phyloP scores from a whole-genome alignment of 1,284 basidiomycete genomes.

The Trametes pubescens region DNA sequence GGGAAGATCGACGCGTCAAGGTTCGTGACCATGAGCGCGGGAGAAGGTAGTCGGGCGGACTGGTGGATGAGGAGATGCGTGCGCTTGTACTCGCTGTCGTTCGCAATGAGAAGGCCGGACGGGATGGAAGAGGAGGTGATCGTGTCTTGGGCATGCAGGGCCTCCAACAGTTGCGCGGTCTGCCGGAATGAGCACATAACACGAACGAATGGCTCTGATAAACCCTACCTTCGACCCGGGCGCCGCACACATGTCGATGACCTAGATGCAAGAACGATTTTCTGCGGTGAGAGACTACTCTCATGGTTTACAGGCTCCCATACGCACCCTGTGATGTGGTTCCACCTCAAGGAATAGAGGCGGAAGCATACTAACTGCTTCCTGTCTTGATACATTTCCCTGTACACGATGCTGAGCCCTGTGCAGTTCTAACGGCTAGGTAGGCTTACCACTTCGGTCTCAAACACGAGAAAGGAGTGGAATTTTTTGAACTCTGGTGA shows the following conservation, averaged over 20 bases:
- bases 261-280: constrained; percentile 51
- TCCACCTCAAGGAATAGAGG: constrained; percentile 96
- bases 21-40: constrained; percentile 95
- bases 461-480: constrained; percentile 96
- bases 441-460: constrained; percentile 90
- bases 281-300: no score
- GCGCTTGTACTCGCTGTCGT: constrained; percentile 93
- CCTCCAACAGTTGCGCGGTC: constrained; percentile 93
- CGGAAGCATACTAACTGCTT: constrained; percentile 99
- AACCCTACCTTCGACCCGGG: constrained; percentile 89
- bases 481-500: constrained; percentile 96
- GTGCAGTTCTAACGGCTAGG: not conserved
- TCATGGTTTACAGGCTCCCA: no score
- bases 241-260: constrained; percentile 99
- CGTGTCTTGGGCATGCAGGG: constrained; percentile 78
- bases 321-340: constrained; percentile 82
- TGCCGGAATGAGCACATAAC: constrained; percentile 37
- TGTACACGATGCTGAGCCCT: constrained; percentile 41
- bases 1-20: constrained; percentile 94
- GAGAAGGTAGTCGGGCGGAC: constrained; percentile 92
- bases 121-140: constrained; percentile 70
- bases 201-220: not conserved
- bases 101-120: constrained; percentile 85
- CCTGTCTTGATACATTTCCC: constrained; percentile 97
- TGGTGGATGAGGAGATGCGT: constrained; percentile 98